Conservation (phyloP, 2,329 filamentous ascomycete species). For the Colletotrichum nymphaeae region DNA sequence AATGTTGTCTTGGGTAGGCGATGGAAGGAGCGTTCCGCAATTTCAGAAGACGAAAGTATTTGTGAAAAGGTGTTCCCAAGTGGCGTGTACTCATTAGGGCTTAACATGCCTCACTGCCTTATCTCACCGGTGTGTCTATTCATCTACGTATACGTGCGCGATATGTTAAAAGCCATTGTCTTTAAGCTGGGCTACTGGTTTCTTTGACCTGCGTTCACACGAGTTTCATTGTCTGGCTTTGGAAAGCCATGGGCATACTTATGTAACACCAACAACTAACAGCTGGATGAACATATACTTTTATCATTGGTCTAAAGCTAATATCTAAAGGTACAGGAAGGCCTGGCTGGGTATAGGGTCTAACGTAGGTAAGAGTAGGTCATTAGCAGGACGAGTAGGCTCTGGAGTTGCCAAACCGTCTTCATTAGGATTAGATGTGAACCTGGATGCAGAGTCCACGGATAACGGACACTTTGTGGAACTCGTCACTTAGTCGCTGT, state of each 20-base stretch:
- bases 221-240: neutral
- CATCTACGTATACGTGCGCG: too few relatives aligned
- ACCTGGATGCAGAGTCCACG: fast-evolving
- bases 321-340: neutral
- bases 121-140: too few relatives aligned
- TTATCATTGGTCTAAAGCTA: neutral
- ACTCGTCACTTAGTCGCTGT: slow-evolving; percentile 35
- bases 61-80: neutral
- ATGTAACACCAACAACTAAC: neutral
- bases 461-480: too few relatives aligned
- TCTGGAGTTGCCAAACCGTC: neutral
- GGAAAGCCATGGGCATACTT: neutral
- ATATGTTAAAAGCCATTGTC: too few relatives aligned
- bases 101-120: neutral
- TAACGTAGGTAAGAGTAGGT: neutral
- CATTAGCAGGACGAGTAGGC: neutral
- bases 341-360: neutral
- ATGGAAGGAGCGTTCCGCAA: neutral
- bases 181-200: too few relatives aligned
- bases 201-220: too few relatives aligned
- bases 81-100: neutral
- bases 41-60: neutral
- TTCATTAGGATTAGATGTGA: neutral
- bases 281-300: neutral
- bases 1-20: neutral